Base-by-base conservation (phyloP, 106 monocot species). In the Dendrobium catenatum region DNA sequence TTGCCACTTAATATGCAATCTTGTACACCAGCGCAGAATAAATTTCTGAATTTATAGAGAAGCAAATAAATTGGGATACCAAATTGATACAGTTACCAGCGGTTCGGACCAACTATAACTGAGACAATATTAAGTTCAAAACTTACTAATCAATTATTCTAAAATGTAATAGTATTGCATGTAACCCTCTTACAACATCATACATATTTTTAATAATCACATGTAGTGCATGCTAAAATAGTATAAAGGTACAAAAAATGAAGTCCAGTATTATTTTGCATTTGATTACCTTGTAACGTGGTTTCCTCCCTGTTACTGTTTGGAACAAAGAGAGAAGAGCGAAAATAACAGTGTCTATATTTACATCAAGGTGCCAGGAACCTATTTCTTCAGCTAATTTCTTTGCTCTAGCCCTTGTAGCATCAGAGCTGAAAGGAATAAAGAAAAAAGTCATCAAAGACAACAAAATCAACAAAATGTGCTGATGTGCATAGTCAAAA, bases 311-410 rank as follows among this genome's bases (percentile, higher is more conserved):
- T 27, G 93, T 91, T 29, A 98, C 81, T 73, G 84, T 89, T 77
- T 98, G 85, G 75, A 98, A 92, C 76, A 98, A 85, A 85, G 89
- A 92, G 41, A 98, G 84, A 61, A 98, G 82, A 26, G 94, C 78
- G 79, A 86, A 92, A 84, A 94, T 85, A 77, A 98, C 81, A 83
- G 61, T 85, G 76, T 98, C 97, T 66, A 98, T 93, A 61, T 73
- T 76, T 59, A 94, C 87, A 89, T 94, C 86, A 61, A 97, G 77
- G 81, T 98, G 92, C 89, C 91, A 92, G 73, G 97, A 91, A 83
- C 97, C 97, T 82, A 98, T 87, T 85, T 98, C 97, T 76, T 94
- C 85, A 48, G 97, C 80, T 33, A 98, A 88, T 82, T 81, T 86
- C 81, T 98, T 98, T 73, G 97, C 97, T 49, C 97, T 90, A 77